A percentile compares a stretch with the other conserved stretches of the same genome.
phyloP scores from a whole-genome alignment of 2,329 filamentous ascomycete genomes.

The Annulohypoxylon truncatum region DNA sequence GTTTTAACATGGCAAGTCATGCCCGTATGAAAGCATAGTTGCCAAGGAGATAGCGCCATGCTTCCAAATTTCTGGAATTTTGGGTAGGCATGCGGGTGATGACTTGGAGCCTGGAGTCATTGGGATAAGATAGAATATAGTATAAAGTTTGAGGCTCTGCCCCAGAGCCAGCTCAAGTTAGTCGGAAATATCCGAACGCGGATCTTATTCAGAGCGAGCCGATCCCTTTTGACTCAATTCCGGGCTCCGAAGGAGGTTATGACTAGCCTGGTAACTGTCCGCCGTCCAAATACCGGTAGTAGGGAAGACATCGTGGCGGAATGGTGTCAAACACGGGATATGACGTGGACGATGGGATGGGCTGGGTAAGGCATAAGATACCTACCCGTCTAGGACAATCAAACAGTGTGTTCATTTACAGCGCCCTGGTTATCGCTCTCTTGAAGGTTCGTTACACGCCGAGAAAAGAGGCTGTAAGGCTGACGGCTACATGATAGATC shows the following conservation, averaged over 20 bases:
- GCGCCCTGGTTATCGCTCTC: neutral
- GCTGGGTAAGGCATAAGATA: neutral
- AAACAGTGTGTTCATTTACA: conserved; percentile 5
- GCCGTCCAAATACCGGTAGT: conserved; percentile 2
- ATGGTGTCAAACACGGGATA: conserved; percentile 24
- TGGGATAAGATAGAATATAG: neutral
- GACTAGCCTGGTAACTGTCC: neutral
- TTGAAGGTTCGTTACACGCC: neutral
- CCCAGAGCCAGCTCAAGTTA: neutral
- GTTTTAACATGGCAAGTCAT: conserved; percentile 29
- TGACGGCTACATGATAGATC: conserved; percentile 19
- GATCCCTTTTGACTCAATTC: conserved; percentile 11
- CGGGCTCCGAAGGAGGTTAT: neutral
- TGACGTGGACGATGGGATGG: conserved; percentile 28
- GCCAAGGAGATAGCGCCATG: conserved; percentile 36
- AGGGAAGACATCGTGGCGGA: neutral
- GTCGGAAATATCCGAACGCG: neutral
- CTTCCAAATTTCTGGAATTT: too few relatives aligned
- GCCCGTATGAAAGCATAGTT: conserved; percentile 36
- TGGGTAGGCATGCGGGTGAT: neutral
- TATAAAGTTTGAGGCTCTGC: neutral
- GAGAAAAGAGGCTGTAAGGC: conserved; percentile 5
- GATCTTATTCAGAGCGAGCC: neutral
- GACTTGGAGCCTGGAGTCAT: neutral
- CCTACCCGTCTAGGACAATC: neutral